Percentiles rank a stretch among this genome's conserved stretches.
Conservation (phyloP, 148 eudicot species). For the Talinum fruticosum region DNA sequence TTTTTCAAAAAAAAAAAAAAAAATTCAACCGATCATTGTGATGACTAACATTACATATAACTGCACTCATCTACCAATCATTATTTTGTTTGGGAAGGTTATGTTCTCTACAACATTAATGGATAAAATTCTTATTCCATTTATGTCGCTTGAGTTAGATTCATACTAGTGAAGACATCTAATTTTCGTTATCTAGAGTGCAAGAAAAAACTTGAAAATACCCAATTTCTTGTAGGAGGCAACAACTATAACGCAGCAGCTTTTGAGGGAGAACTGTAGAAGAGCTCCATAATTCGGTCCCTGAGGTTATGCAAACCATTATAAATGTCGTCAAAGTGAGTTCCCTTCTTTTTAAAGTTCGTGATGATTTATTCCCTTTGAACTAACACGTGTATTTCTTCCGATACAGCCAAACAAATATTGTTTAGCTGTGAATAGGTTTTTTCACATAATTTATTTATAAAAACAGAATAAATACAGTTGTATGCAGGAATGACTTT, state of each 20-base stretch:
- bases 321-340: conserved; percentile 16
- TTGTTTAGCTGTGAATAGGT: no score
- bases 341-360: not conserved
- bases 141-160: no score
- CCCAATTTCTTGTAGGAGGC: conserved; percentile 35
- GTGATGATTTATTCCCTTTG: not conserved
- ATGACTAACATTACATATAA: no score
- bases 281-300: conserved; percentile 13
- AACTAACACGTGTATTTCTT: no score
- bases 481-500: conserved; percentile 26
- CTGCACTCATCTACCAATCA: no score
- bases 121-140: no score
- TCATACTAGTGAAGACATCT: no score
- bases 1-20: no score
- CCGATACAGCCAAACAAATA: no score
- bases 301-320: conserved; percentile 22
- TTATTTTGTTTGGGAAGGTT: not conserved
- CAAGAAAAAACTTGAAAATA: conserved; percentile 12
- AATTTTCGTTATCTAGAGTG: conserved; percentile 16
- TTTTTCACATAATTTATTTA: no score
- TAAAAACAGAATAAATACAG: no score
- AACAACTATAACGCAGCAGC: conserved; percentile 34
- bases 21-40: no score
- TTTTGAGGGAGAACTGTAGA: conserved; percentile 10
- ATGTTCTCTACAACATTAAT: not conserved